Percentiles rank a stretch among this genome's conserved stretches.
phyloP scores from a whole-genome alignment of 306 rosid genomes.

The Begonia peltatifolia region DNA sequence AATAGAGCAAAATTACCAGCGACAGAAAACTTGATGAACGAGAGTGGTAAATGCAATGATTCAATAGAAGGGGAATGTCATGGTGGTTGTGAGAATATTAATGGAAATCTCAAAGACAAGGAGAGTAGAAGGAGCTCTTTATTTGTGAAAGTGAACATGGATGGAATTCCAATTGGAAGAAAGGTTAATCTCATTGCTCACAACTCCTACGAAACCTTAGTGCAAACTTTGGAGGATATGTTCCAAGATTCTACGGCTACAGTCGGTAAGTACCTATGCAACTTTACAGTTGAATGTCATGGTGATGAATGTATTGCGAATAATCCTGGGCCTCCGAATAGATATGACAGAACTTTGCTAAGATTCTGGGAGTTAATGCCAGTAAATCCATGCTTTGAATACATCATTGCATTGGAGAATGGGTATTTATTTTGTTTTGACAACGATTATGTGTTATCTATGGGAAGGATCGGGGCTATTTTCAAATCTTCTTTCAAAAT shows the following conservation, averaged over 20 bases:
- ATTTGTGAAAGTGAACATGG: slow-evolving; percentile 88
- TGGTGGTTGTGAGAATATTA: slow-evolving; percentile 22
- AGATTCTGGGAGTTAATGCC: no score
- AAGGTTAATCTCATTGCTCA: slow-evolving; percentile 79
- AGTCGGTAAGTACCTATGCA: slow-evolving; percentile 26
- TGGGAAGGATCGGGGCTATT: slow-evolving; percentile 40
- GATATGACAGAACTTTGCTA: no score
- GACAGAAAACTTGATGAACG: background rate
- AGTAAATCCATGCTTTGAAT: background rate
- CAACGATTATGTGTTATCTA: slow-evolving; percentile 9
- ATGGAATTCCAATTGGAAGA: slow-evolving; percentile 79
- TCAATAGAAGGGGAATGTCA: slow-evolving; percentile 19
- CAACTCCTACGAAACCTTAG: slow-evolving; percentile 62
- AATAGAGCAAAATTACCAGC: slow-evolving; percentile 22
- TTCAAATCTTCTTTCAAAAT: slow-evolving; percentile 49
- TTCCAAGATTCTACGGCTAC: slow-evolving; percentile 44
- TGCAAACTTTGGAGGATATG: slow-evolving; percentile 66
- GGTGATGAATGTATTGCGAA: no score
- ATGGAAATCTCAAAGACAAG: slow-evolving; percentile 22
- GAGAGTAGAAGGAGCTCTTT: slow-evolving; percentile 29
- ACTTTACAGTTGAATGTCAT: no score
- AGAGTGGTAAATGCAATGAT: slow-evolving; percentile 14
- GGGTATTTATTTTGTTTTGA: background rate
- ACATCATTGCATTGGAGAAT: background rate
- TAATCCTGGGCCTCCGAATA: no score